Evolutionary conservation across 257 asterid genomes (phyloP), one percentile per base, ranked within the genome.

Genomic region (Paraleonurus japonicus): DNA sequence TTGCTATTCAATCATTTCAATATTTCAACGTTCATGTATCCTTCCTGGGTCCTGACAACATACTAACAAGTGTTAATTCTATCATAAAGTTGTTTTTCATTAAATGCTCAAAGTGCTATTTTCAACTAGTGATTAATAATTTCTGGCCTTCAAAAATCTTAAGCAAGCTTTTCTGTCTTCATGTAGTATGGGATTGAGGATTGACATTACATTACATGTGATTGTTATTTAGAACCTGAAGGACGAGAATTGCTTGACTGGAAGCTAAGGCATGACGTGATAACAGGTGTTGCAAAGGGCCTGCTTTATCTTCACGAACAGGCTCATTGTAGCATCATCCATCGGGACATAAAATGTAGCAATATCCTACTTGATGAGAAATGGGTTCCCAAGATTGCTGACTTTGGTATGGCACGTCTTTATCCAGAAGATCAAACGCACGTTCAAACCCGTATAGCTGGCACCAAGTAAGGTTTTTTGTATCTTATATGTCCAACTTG

Each of bases 261-360:
- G 99, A 85, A 90, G 68, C 81, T 77, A 68, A 84, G 99, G 86
- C 84, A 78, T 77, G 96, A 90, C 45, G 72, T 90, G 35, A 85
- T 92, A 54, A 26, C 79, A 15, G 98, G 98, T 5, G 75, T 85
- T 10, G 98, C 98, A n/a, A 88, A 82, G 78, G 98, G 98, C 48
- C 82, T 92, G 61, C 81, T 83, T 43, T 92, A 92, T 72, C 98
- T 95, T 76, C 99, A 95, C 23, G 97, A 95, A 68, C 95, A 87
- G 74, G 87, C 99, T 20, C 98, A 83, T 47, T 75, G 76, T 39
- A 71, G 84, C 80, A 89, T 95, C 71, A 89, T 95, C 37, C 98
- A 95, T 75, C 88, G 99, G 6, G 99, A 95, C 78, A 89, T 95
- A 80, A 95, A 95, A 79, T 94, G 89, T 55, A 90, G 99, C 86